A percentile compares a stretch with the other conserved stretches of the same genome.
Conservation (phyloP, 2,329 filamentous ascomycete genomes). For the Fusarium nanum region DNA sequence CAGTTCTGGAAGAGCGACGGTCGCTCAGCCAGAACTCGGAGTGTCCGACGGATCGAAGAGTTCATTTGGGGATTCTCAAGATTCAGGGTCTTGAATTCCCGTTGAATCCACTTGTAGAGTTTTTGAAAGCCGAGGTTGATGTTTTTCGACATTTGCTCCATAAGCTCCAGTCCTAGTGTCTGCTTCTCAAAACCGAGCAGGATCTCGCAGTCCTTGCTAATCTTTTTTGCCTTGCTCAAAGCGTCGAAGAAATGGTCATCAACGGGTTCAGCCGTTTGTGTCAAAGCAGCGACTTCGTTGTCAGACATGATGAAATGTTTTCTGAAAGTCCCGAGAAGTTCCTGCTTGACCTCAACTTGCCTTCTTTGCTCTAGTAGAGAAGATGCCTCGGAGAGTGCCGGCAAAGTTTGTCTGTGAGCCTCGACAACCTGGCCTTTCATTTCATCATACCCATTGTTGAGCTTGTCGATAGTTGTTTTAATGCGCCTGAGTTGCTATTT, state of each 20-base stretch:
- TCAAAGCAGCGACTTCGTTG: conserved; percentile 80
- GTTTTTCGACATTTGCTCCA: conserved; percentile 88
- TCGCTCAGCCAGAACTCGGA: conserved; percentile 88
- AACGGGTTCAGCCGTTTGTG: conserved; percentile 82
- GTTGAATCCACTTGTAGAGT: conserved; percentile 93
- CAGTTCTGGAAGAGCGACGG: conserved; percentile 94
- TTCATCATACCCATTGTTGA: conserved; percentile 83
- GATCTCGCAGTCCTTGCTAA: conserved; percentile 88
- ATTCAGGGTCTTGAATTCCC: conserved; percentile 91
- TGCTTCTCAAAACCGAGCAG: conserved; percentile 92
- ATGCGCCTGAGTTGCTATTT: conserved; percentile 86
- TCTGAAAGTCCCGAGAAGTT: conserved; percentile 80
- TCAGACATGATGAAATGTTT: conserved; percentile 87
- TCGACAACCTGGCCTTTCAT: conserved; percentile 82
- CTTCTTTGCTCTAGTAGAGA: conserved; percentile 77
- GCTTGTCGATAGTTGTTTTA: conserved; percentile 77
- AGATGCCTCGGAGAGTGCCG: conserved; percentile 81
- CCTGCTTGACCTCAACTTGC: conserved; percentile 82
- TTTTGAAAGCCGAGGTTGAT: conserved; percentile 94
- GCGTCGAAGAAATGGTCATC: conserved; percentile 86
- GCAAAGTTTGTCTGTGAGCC: conserved; percentile 79
- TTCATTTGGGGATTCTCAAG: conserved; percentile 95
- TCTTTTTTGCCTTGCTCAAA: conserved; percentile 83
- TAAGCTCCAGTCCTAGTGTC: conserved; percentile 85
- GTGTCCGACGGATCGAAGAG: conserved; percentile 81